Evolutionary conservation across 2,329 filamentous ascomycete species (phyloP).

Genomic region (Shiraia sp.): DNA sequence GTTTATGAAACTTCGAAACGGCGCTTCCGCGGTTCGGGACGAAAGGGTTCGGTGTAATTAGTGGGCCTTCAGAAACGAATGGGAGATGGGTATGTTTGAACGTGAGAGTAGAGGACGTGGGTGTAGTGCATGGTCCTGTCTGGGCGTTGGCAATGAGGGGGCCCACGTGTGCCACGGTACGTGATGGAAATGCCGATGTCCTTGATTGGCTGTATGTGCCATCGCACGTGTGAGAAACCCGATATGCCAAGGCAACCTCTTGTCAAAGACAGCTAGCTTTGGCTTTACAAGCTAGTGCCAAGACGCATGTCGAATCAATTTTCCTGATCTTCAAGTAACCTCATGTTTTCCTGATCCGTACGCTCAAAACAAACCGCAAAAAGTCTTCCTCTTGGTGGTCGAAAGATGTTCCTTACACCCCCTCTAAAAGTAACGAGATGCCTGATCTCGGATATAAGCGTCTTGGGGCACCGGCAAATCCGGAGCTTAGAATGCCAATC

Average conservation of each 20-base stretch:
- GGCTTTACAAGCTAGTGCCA: slow-evolving; percentile 27
- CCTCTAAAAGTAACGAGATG: not conserved
- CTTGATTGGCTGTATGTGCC: not conserved
- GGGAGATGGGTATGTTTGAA: slow-evolving; percentile 14
- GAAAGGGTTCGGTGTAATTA: slow-evolving; percentile 11
- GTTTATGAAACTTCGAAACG: slow-evolving; percentile 19
- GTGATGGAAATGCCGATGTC: not conserved
- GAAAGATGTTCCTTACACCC: no score
- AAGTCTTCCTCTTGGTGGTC: no score
- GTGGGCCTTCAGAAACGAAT: slow-evolving; percentile 24
- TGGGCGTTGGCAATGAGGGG: no score
- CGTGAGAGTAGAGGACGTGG: slow-evolving; percentile 18
- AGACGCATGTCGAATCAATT: slow-evolving; percentile 14
- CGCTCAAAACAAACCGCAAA: no score
- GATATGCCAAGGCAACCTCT: slow-evolving; percentile 20
- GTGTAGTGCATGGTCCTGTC: slow-evolving; percentile 2
- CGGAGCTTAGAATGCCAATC: slow-evolving; percentile 39
- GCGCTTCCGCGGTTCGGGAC: slow-evolving; percentile 25
- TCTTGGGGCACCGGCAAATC: slow-evolving; percentile 22
- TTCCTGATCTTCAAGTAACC: slow-evolving; percentile 5
- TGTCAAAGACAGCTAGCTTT: slow-evolving; percentile 19
- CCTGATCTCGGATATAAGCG: slow-evolving; percentile 12
- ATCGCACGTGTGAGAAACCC: slow-evolving; percentile 7
- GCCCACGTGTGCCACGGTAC: no score
- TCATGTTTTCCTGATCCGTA: not conserved